phyloP scores from a whole-genome alignment of 371 early-diverging fungal species.

The Mortierella sp. region DNA sequence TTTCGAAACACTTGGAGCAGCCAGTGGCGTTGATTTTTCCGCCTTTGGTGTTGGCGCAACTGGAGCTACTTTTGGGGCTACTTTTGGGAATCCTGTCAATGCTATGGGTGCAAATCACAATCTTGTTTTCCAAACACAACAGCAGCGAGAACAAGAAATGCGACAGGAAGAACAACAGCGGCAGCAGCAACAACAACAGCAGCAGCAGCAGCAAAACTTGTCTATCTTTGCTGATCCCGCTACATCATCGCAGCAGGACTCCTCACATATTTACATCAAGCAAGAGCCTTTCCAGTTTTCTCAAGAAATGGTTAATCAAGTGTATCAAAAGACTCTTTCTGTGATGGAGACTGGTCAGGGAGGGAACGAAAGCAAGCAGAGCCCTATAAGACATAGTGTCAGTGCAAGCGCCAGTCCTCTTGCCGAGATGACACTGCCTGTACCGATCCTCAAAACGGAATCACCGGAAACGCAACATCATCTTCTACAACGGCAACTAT shows the following conservation, averaged over 20 bases:
- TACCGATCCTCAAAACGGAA: constrained; percentile 34
- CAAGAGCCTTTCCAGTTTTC: constrained; percentile 52
- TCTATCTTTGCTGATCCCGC: constrained; percentile 3
- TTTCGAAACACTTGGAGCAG: constrained; percentile 31
- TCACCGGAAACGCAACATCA: constrained; percentile 21
- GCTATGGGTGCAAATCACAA: constrained; percentile 24
- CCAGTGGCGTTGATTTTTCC: constrained; percentile 50
- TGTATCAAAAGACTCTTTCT: constrained; percentile 51
- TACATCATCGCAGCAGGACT: constrained; percentile 12
- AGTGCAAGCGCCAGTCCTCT: constrained; percentile 32
- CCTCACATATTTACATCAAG: constrained; percentile 39
- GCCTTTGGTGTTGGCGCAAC: constrained; percentile 56
- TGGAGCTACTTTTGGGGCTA: constrained; percentile 23
- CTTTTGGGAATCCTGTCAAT: constrained; percentile 26
- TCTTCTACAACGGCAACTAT: constrained; percentile 28
- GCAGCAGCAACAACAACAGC: constrained; percentile 27
- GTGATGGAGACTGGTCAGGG: constrained; percentile 35
- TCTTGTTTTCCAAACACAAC: constrained; percentile 40
- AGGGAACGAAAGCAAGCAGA: constrained; percentile 18
- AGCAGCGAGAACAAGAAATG: constrained; percentile 40
- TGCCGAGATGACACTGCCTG: constrained; percentile 47
- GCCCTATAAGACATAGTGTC: constrained; percentile 18
- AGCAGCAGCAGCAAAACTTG: constrained; percentile 29
- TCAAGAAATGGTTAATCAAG: constrained; percentile 49
- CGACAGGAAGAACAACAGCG: constrained; percentile 21